Conservation (phyloP, 164 flowering plant genomes). For the Vitis labrusca region DNA sequence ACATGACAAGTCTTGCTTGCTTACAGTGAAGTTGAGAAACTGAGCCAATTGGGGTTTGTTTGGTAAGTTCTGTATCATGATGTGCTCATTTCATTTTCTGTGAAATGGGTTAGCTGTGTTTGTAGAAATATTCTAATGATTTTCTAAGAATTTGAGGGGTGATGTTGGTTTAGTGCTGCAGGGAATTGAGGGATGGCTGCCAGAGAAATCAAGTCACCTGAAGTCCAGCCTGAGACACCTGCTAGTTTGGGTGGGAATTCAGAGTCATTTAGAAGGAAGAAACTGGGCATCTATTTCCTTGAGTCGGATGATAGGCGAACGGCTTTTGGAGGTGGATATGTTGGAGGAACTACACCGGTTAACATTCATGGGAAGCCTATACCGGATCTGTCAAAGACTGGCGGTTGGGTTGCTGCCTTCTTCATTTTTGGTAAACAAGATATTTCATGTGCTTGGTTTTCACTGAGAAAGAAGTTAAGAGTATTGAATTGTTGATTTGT, state of each 20-base stretch:
- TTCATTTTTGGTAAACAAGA: conserved; percentile 77
- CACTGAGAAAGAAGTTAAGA: too few species aligned
- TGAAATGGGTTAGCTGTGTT: too few species aligned
- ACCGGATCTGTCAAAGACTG: conserved; percentile 74
- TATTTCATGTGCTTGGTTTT: not conserved
- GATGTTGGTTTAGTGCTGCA: not conserved
- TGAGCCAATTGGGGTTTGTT: too few species aligned
- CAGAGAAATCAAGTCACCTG: conserved; percentile 62
- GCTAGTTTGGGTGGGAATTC: conserved; percentile 21
- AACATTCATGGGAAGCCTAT: conserved; percentile 79
- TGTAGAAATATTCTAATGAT: too few species aligned
- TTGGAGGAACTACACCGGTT: conserved; percentile 84
- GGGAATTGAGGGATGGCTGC: conserved; percentile 32
- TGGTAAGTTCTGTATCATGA: too few species aligned
- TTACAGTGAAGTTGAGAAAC: too few species aligned
- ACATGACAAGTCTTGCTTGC: too few species aligned
- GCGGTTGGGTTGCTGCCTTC: conserved; percentile 95
- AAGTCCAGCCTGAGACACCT: conserved; percentile 24
- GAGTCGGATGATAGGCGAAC: conserved; percentile 82
- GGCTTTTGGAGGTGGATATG: conserved; percentile 69
- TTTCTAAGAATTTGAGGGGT: not conserved
- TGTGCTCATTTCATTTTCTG: too few species aligned
- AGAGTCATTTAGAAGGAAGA: conserved; percentile 50
- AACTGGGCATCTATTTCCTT: conserved; percentile 59
- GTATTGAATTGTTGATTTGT: too few species aligned